phyloP scores from a whole-genome alignment of 257 asterid species.

The Osmanthus fragrans region DNA sequence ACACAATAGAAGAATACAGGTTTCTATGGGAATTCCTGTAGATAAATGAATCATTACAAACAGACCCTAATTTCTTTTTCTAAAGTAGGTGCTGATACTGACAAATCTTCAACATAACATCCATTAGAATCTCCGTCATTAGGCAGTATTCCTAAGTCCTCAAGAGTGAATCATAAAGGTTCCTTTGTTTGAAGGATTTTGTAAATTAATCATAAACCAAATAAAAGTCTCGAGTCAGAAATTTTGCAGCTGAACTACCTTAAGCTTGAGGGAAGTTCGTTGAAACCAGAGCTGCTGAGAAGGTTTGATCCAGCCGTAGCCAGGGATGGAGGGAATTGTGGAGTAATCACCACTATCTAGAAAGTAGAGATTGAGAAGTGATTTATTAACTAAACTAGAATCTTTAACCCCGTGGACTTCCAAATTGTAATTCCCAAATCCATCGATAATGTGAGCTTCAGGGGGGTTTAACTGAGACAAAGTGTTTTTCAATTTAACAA shows the following conservation, averaged over 20 bases:
- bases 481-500: conserved; percentile 73
- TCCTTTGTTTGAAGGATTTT: neutral
- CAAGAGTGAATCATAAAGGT: neutral
- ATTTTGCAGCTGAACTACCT: conserved; percentile 41
- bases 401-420: conserved; percentile 60
- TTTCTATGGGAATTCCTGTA: neutral
- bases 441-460: conserved; percentile 57
- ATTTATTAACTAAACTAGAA: conserved; percentile 60
- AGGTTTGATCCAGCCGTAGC: conserved; percentile 92
- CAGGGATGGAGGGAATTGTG: conserved; percentile 69
- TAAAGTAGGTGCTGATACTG: neutral
- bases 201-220: neutral
- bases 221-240: neutral
- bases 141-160: neutral
- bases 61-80: neutral
- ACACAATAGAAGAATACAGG: neutral
- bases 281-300: conserved; percentile 94
- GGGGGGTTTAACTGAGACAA: conserved; percentile 69
- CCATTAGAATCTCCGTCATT: neutral
- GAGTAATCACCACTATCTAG: conserved; percentile 96
- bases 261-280: conserved; percentile 58
- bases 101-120: neutral
- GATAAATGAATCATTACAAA: neutral
- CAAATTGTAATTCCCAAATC: conserved; percentile 39
- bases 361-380: conserved; percentile 80